Evolutionary conservation across 257 asterid genomes (phyloP).

Genomic region (Nicotiana attenuata): DNA sequence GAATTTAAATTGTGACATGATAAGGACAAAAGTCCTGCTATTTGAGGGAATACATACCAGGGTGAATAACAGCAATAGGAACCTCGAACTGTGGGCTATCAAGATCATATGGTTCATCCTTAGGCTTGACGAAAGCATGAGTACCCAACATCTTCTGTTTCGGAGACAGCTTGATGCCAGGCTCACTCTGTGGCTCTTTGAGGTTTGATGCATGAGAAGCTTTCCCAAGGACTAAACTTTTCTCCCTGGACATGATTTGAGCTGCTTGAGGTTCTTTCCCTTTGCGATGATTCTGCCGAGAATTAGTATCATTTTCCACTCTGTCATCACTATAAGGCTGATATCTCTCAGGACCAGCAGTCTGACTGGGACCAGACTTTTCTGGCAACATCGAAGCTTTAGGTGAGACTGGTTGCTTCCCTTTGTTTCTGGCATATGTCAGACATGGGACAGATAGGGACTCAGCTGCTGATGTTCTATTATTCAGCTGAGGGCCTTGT

Average conservation of each 20-base stretch:
- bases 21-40: background rate
- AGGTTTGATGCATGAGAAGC: constrained; percentile 23
- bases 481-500: constrained; percentile 22
- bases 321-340: constrained; percentile 11
- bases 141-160: constrained; percentile 17
- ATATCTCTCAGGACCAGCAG: too few relatives aligned
- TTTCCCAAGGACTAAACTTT: constrained; percentile 22
- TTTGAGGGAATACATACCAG: constrained; percentile 42
- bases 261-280: constrained; percentile 34
- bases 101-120: constrained; percentile 51
- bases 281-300: constrained; percentile 41
- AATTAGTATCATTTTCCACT: constrained; percentile 23
- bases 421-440: constrained; percentile 30
- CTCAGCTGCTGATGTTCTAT: constrained; percentile 20
- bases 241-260: constrained; percentile 34
- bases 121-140: constrained; percentile 40
- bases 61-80: constrained; percentile 36
- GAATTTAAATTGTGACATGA: background rate
- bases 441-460: constrained; percentile 23
- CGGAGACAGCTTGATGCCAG: constrained; percentile 9
- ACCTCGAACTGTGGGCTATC: constrained; percentile 30
- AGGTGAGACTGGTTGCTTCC: constrained; percentile 43
- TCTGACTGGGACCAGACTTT: constrained; percentile 18
- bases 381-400: constrained; percentile 20
- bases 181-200: constrained; percentile 30